phyloP scores from a whole-genome alignment of 2,329 filamentous ascomycete genomes.

The Fusarium temperatum region DNA sequence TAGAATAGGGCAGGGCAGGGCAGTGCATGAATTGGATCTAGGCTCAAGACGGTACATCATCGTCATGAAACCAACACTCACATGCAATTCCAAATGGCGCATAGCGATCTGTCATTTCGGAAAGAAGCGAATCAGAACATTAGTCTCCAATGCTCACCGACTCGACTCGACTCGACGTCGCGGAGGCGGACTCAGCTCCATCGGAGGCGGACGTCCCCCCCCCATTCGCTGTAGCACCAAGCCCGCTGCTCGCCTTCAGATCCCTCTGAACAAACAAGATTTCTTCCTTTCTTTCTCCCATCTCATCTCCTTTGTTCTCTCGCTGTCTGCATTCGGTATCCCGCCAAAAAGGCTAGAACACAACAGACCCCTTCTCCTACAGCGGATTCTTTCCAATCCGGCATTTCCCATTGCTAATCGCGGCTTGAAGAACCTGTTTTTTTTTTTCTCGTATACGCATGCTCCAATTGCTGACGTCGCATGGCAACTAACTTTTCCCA shows the following conservation, averaged over 20 bases:
- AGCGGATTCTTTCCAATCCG: neutral
- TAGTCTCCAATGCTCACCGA: constrained; percentile 1
- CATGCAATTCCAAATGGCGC: constrained; percentile 6
- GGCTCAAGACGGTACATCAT: neutral
- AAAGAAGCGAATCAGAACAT: neutral
- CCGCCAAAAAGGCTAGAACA: neutral
- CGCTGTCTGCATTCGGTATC: neutral
- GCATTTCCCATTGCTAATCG: neutral
- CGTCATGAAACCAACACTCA: neutral
- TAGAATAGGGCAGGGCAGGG: too few species aligned
- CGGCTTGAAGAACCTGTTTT: neutral
- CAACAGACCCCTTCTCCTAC: neutral
- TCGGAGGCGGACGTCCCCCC: neutral
- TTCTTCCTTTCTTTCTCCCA: neutral
- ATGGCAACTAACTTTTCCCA: neutral
- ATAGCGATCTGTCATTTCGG: neutral
- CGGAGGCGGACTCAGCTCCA: neutral
- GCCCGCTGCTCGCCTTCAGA: neutral
- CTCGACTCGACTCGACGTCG: constrained; percentile 6
- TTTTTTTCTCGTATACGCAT: neutral
- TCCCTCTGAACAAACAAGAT: neutral
- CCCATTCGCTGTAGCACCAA: neutral
- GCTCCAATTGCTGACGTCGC: constrained; percentile 9
- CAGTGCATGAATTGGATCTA: constrained; percentile 16
- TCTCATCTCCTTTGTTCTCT: neutral